A percentile compares a stretch with the other conserved stretches of the same genome.
phyloP scores from a whole-genome alignment of 164 flowering plant genomes.

The Cinnamomum chago region DNA sequence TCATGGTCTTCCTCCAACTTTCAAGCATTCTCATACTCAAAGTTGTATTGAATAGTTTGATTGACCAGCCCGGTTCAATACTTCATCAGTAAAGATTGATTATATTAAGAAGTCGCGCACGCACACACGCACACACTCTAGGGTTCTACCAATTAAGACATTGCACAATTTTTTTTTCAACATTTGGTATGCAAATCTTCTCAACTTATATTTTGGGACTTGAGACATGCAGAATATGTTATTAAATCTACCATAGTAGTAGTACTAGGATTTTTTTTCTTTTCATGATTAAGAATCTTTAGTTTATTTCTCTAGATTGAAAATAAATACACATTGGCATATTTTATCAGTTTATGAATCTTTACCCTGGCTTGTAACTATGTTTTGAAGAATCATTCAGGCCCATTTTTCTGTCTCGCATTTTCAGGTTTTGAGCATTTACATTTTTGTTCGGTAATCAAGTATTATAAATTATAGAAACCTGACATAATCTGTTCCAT shows the following conservation, averaged over 20 bases:
- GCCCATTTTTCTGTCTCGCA: not conserved
- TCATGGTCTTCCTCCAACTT: too few species aligned
- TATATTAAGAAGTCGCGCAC: too few species aligned
- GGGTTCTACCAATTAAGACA: too few species aligned
- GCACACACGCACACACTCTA: too few species aligned
- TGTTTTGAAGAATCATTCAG: not conserved
- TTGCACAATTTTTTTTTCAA: not conserved
- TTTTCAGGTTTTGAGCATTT: not conserved
- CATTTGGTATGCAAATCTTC: not conserved
- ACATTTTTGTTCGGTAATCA: not conserved
- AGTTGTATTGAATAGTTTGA: too few species aligned
- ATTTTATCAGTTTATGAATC: not conserved
- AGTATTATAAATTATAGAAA: not conserved
- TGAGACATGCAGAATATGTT: not conserved
- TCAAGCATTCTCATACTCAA: too few species aligned
- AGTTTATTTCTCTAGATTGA: not conserved
- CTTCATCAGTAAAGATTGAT: too few species aligned
- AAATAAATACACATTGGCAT: not conserved
- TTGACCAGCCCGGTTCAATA: too few species aligned
- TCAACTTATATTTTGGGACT: not conserved
- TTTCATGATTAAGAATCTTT: not conserved
- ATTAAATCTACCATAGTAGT: not conserved
- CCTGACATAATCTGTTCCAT: constrained; percentile 2
- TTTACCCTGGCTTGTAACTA: not conserved
- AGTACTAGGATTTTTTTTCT: not conserved